These are phyloP conservation scores for Talaromyces ruber DNA, from an alignment of 495 filamentous ascomycete species.

Conservation along the genomic window DNA sequence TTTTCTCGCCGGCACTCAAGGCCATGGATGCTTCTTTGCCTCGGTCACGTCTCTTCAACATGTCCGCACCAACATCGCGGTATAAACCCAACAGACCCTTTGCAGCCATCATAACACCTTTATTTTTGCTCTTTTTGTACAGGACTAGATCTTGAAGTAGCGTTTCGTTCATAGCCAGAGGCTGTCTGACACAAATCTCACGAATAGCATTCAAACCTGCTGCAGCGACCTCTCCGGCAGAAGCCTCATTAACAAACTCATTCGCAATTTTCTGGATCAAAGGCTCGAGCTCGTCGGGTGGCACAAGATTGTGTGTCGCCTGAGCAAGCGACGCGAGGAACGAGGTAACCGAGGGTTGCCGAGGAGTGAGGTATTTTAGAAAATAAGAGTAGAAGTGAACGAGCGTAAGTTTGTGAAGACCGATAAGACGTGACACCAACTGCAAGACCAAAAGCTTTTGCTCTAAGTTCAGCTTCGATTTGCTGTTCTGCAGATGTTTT, in stretches of 20 bases:
- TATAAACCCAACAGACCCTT: conserved; percentile 85
- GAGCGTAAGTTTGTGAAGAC: conserved; percentile 82
- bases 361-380: conserved; percentile 76
- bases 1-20: conserved; percentile 57
- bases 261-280: conserved; percentile 93
- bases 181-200: conserved; percentile 86
- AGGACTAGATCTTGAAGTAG: conserved; percentile 92
- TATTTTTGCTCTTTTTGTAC: conserved; percentile 96
- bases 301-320: conserved; percentile 81
- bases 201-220: conserved; percentile 92
- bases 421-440: conserved; percentile 81
- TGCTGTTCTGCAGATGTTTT: conserved; percentile 81
- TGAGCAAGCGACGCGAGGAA: conserved; percentile 92
- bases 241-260: conserved; percentile 94
- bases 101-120: conserved; percentile 95
- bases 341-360: conserved; percentile 86
- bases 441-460: conserved; percentile 83
- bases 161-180: conserved; percentile 90
- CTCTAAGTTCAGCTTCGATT: conserved; percentile 81
- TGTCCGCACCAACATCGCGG: conserved; percentile 78
- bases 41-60: conserved; percentile 83
- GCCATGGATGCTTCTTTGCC: conserved; percentile 90
- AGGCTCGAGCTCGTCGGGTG: conserved; percentile 88
- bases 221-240: conserved; percentile 80
- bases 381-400: conserved; percentile 83